These are phyloP conservation scores for Decorospora gaudefroyi DNA, from an alignment of 2,329 filamentous ascomycete genomes.

Conservation along the genomic window DNA sequence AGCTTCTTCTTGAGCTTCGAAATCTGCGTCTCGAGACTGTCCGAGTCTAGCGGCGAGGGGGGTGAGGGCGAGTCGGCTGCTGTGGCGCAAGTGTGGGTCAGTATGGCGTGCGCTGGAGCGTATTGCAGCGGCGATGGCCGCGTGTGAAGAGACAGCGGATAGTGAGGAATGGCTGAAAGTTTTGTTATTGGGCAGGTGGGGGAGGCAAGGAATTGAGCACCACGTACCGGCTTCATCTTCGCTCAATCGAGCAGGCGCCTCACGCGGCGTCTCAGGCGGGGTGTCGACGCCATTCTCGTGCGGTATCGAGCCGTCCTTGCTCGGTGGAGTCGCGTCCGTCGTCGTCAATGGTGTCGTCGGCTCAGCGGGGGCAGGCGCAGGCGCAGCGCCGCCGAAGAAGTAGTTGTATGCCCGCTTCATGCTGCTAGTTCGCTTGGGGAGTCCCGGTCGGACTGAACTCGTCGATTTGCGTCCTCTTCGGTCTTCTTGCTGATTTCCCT, in stretches of 20 bases:
- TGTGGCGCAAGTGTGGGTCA: constrained; percentile 29
- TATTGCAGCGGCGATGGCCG: constrained; percentile 21
- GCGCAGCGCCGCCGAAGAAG: constrained; percentile 42
- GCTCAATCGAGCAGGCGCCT: constrained; percentile 17
- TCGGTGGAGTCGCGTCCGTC: constrained; percentile 27
- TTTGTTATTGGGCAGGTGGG: constrained; percentile 32
- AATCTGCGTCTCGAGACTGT: constrained; percentile 38
- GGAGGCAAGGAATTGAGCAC: constrained; percentile 11
- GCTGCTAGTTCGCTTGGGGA: constrained; percentile 46
- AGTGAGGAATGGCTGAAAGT: constrained; percentile 26
- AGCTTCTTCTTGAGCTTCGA: constrained; percentile 43
- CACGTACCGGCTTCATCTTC: constrained; percentile 27
- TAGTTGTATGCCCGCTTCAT: constrained; percentile 50
- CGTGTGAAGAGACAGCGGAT: constrained; percentile 24
- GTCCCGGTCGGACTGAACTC: constrained; percentile 37
- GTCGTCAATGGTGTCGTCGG: constrained; percentile 38
- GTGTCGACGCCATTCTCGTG: constrained; percentile 40
- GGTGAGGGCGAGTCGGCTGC: constrained; percentile 35
- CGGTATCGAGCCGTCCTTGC: constrained; percentile 23
- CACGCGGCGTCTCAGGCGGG: constrained; percentile 42
- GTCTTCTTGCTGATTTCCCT: constrained; percentile 34
- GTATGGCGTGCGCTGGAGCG: constrained; percentile 21
- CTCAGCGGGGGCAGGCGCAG: constrained; percentile 30
- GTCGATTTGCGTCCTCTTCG: constrained; percentile 43
- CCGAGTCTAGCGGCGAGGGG: constrained; percentile 36